Conservation (phyloP, 108 stramenopile genomes). For the Pelagomonas calceolata region DNA sequence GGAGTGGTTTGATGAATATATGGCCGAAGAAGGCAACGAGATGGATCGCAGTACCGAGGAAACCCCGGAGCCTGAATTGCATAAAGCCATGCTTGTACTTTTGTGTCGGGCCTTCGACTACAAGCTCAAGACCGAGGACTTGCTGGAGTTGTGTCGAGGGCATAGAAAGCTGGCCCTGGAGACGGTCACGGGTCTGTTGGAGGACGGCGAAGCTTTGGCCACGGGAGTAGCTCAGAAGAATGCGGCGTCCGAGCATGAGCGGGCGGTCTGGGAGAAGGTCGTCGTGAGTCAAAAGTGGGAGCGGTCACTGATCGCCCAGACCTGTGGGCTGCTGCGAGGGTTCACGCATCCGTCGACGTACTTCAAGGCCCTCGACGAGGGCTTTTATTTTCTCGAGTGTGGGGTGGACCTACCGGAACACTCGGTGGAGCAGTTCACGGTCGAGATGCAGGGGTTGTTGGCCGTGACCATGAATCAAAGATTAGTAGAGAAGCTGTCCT, state of each 20-base stretch:
- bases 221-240: slow-evolving; percentile 36
- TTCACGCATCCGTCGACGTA: slow-evolving; percentile 49
- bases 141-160: slow-evolving; percentile 38
- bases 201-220: slow-evolving; percentile 42
- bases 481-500: slow-evolving; percentile 41
- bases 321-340: slow-evolving; percentile 39
- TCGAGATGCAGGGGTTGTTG: slow-evolving; percentile 36
- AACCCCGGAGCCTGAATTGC: slow-evolving; percentile 34
- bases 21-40: slow-evolving; percentile 21
- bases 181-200: slow-evolving; percentile 17
- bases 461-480: slow-evolving; percentile 30
- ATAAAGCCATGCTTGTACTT: slow-evolving; percentile 44
- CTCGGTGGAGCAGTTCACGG: slow-evolving; percentile 29
- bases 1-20: slow-evolving; percentile 47
- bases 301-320: slow-evolving; percentile 38
- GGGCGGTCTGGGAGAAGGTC: slow-evolving; percentile 48
- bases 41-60: not conserved
- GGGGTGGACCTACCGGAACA: slow-evolving; percentile 1
- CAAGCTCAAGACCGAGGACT: slow-evolving; percentile 42
- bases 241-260: slow-evolving; percentile 25
- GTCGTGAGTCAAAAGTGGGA: slow-evolving; percentile 35
- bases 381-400: not conserved
- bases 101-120: slow-evolving; percentile 38
- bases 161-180: slow-evolving; percentile 33
- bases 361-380: slow-evolving; percentile 14